Evolutionary conservation across 202 grass and related monocot genomes (phyloP).

Genomic region (Zoysia matrella): DNA sequence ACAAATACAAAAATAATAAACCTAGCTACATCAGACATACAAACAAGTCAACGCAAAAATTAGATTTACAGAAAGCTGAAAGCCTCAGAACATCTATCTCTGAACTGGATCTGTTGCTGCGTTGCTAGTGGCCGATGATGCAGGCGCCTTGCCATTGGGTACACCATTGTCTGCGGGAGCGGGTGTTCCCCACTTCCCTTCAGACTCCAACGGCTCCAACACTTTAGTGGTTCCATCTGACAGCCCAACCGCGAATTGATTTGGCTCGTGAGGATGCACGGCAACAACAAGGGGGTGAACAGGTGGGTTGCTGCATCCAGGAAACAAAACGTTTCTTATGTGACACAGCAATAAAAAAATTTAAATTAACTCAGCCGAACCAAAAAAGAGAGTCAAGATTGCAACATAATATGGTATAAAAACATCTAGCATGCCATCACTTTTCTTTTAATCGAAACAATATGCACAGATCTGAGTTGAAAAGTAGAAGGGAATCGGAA

Average conservation of each 20-base stretch:
- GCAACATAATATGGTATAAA: background rate
- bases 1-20: slow-evolving; percentile 50
- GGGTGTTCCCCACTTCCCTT: slow-evolving; percentile 86
- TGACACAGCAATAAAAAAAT: slow-evolving; percentile 15
- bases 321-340: slow-evolving; percentile 29
- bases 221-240: slow-evolving; percentile 89
- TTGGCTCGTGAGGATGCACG: slow-evolving; percentile 85
- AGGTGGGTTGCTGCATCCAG: slow-evolving; percentile 55
- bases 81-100: slow-evolving; percentile 51
- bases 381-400: background rate
- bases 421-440: background rate
- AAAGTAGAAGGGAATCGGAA: background rate
- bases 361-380: slow-evolving; percentile 9
- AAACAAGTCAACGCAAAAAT: slow-evolving; percentile 43
- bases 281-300: slow-evolving; percentile 83
- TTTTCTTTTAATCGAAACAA: no score
- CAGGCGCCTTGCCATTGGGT: slow-evolving; percentile 60
- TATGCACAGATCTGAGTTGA: background rate
- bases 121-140: slow-evolving; percentile 64
- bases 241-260: slow-evolving; percentile 90
- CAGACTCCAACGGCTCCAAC: slow-evolving; percentile 77
- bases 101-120: slow-evolving; percentile 52
- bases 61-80: slow-evolving; percentile 41
- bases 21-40: slow-evolving; percentile 50
- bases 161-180: slow-evolving; percentile 69